Evolutionary conservation across 2,329 filamentous ascomycete genomes (phyloP).

Genomic region (Colletotrichum lini): DNA sequence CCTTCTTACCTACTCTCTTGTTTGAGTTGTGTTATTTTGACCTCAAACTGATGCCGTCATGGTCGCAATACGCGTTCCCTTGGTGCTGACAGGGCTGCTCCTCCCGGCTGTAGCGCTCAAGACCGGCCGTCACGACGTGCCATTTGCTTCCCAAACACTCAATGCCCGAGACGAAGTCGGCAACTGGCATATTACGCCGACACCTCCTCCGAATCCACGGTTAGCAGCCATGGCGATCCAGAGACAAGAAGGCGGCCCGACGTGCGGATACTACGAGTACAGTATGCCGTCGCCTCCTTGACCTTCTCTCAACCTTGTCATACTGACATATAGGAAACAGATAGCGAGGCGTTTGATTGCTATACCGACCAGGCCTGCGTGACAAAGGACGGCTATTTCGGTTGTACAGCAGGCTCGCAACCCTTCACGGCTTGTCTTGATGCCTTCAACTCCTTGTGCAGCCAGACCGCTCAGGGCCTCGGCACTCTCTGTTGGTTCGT

Average conservation of each 20-base stretch:
- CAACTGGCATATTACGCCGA: not conserved
- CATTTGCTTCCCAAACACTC: not conserved
- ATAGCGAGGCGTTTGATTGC: conserved; percentile 9
- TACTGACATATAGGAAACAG: not conserved
- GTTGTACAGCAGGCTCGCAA: conserved; percentile 8
- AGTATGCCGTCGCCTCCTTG: not conserved
- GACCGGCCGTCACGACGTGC: not conserved
- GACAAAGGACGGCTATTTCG: conserved; percentile 12
- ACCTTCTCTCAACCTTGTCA: not conserved
- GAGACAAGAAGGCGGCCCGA: not conserved
- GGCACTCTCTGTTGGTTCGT: conserved; percentile 25
- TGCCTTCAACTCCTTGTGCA: not conserved
- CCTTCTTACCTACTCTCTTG: not conserved
- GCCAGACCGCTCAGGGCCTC: not conserved
- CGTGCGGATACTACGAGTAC: conserved; percentile 18
- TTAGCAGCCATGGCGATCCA: conserved; percentile 8
- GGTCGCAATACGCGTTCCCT: not conserved
- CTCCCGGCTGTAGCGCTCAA: not conserved
- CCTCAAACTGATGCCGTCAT: not conserved
- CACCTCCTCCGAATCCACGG: not conserved
- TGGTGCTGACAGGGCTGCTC: not conserved
- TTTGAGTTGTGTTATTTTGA: not conserved
- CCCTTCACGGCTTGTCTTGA: conserved; percentile 21
- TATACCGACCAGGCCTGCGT: not conserved
- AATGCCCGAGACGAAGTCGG: not conserved